Percentiles rank a stretch among this genome's conserved stretches.
Conservation (phyloP, 345 rosid genomes). For the Lumnitzera littorea region DNA sequence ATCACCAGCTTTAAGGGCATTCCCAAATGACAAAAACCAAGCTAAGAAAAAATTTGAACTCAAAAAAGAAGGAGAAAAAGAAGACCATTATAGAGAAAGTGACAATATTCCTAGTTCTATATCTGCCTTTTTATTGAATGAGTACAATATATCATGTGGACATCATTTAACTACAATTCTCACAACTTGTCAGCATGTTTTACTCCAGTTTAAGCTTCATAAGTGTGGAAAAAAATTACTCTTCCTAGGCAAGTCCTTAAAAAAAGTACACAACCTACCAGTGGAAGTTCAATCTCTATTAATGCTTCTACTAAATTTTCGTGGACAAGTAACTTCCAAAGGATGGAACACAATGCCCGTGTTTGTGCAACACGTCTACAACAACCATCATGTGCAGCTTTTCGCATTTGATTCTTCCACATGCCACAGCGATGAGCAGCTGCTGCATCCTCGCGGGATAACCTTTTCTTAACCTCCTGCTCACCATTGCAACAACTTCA, state of each 20-base stretch:
- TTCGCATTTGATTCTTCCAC: slow-evolving; percentile 94
- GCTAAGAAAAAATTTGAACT: too few relatives aligned
- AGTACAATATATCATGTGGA: too few relatives aligned
- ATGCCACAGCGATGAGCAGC: slow-evolving; percentile 84
- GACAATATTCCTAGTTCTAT: too few relatives aligned
- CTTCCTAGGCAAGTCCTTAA: not conserved
- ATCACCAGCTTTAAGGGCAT: not conserved
- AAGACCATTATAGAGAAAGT: too few relatives aligned
- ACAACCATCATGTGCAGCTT: slow-evolving; percentile 94
- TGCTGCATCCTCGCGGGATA: slow-evolving; percentile 74
- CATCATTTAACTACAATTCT: too few relatives aligned
- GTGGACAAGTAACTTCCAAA: slow-evolving; percentile 80
- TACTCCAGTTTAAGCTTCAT: too few relatives aligned
- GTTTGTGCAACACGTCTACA: slow-evolving; percentile 88
- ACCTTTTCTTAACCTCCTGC: slow-evolving; percentile 85
- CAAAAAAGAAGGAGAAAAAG: too few relatives aligned
- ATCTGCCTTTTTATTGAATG: too few relatives aligned
- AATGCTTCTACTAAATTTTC: slow-evolving; percentile 66
- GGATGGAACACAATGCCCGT: slow-evolving; percentile 62
- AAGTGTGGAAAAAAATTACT: not conserved
- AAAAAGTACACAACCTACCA: slow-evolving; percentile 44
- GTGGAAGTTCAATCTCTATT: slow-evolving; percentile 60
- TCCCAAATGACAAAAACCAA: too few relatives aligned
- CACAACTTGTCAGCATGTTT: too few relatives aligned
- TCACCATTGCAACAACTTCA: slow-evolving; percentile 20